Evolutionary conservation across 2,329 filamentous ascomycete species (phyloP).

Genomic region (Nemania bipapillata): DNA sequence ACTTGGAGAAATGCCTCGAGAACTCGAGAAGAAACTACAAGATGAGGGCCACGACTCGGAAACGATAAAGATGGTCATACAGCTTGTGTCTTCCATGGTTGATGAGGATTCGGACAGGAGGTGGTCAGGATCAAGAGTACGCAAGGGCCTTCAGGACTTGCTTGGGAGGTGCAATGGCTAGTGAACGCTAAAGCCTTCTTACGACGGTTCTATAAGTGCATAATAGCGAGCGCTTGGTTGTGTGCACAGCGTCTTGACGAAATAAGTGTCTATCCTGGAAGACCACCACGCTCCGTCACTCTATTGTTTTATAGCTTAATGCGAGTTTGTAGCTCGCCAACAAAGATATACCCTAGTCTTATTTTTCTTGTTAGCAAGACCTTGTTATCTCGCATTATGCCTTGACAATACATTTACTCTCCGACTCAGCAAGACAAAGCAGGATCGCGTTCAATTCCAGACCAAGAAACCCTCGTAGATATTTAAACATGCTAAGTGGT

Average conservation of each 20-base stretch:
- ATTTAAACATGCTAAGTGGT: too few species aligned
- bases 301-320: neutral
- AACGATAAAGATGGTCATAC: slow-evolving; percentile 36
- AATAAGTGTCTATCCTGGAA: too few species aligned
- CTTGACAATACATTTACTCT: too few species aligned
- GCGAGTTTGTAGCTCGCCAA: neutral
- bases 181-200: neutral
- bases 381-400: too few species aligned
- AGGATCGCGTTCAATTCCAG: too few species aligned
- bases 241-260: too few species aligned
- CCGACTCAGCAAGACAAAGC: too few species aligned
- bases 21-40: slow-evolving; percentile 33
- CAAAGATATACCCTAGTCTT: too few species aligned
- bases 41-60: slow-evolving; percentile 40
- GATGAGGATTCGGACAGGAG: slow-evolving; percentile 42
- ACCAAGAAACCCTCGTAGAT: too few species aligned
- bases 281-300: too few species aligned
- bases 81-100: slow-evolving; percentile 44
- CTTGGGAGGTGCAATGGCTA: slow-evolving; percentile 33
- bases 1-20: slow-evolving; percentile 39
- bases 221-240: neutral
- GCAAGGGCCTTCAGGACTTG: slow-evolving; percentile 39
- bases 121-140: slow-evolving; percentile 43
- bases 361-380: too few species aligned
- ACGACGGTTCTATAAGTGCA: neutral